Evolutionary conservation across 2,329 filamentous ascomycete genomes (phyloP), one percentile per base, ranked within the genome.

Genomic region (Neofusicoccum kwambonambiense): DNA sequence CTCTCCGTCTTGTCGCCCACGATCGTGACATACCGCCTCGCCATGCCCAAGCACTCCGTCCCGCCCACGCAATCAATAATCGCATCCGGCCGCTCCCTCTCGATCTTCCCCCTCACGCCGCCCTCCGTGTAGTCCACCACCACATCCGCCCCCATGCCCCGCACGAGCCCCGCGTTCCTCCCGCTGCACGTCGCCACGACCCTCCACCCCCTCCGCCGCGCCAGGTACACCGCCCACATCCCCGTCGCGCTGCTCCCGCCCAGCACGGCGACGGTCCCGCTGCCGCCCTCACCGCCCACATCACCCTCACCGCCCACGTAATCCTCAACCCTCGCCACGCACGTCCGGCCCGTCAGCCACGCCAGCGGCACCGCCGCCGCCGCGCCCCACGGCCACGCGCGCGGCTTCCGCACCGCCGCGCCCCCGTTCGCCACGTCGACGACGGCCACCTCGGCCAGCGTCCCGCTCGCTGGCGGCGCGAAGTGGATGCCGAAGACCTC

Each of bases 41-140:
- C 51, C 11, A 64, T 66, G 8, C 69, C 64, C 69, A 81, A 86
- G 19, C 86, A 73, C 1, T 79, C 70, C 51, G 84, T 81, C 22
- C 77, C 77, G 12, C 84, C 84, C 4, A 82, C 76, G 50, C 80
- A 81, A 68, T 86, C 84, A 50, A 85, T 76, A 60, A 86, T 79
- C 49, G 79, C 69, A 69, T 84, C 50, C 81, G 78, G 0, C 74
- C 4, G 2, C 17, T 27, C 31, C 4, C 31, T 39, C 34, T n/a
- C 58, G n/a, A 56, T 19, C n/a, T 77, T 67, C 0, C 70, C 67
- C 1, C 79, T 67, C 1, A 86, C 69, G 1, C 68, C 67, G 17
- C 68, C 54, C 4, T 69, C 73, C 1, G 66, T 68, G 62, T 76
- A 76, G 45, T 75, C 73, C 7, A 76, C 64, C n/a, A 82, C 79